phyloP scores from a whole-genome alignment of 495 filamentous ascomycete species.

The Xylaria bambusicola region DNA sequence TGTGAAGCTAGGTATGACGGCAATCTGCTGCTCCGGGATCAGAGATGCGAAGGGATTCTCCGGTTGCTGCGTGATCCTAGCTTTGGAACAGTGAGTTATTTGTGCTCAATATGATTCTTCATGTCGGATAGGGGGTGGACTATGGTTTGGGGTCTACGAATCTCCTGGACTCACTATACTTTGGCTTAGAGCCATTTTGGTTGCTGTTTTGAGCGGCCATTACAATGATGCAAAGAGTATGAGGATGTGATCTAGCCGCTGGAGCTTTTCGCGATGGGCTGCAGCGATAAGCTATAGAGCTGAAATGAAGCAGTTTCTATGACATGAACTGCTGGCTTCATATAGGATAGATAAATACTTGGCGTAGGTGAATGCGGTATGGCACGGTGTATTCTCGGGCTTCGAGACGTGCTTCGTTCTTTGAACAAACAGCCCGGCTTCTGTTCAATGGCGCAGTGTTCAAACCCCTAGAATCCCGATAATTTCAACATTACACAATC shows the following conservation, averaged over 20 bases:
- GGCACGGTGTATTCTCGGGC: conserved; percentile 3
- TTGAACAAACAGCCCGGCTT: conserved; percentile 4
- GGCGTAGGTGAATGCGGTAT: background rate
- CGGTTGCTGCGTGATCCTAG: conserved; percentile 65
- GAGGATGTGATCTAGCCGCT: background rate
- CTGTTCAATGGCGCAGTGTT: background rate
- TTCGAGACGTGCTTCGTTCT: background rate
- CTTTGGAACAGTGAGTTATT: conserved; percentile 60
- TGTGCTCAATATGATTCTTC: conserved; percentile 2
- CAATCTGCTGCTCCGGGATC: conserved; percentile 84
- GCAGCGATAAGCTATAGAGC: background rate
- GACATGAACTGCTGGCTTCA: too few species aligned
- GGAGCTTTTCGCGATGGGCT: too few species aligned
- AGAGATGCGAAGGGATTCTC: conserved; percentile 90
- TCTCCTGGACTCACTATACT: conserved; percentile 43
- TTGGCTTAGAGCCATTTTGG: conserved; percentile 15
- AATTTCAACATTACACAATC: too few species aligned
- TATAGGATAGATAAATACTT: too few species aligned
- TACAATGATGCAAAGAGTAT: background rate
- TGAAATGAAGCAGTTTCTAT: too few species aligned
- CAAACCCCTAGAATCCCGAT: conserved; percentile 17
- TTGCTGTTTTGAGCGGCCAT: conserved; percentile 21
- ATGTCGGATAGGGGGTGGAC: background rate
- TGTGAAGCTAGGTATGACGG: conserved; percentile 83
- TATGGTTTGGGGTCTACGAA: background rate